Evolutionary conservation across 108 stramenopile species (phyloP).

Genomic region (Cyclotella baltica): DNA sequence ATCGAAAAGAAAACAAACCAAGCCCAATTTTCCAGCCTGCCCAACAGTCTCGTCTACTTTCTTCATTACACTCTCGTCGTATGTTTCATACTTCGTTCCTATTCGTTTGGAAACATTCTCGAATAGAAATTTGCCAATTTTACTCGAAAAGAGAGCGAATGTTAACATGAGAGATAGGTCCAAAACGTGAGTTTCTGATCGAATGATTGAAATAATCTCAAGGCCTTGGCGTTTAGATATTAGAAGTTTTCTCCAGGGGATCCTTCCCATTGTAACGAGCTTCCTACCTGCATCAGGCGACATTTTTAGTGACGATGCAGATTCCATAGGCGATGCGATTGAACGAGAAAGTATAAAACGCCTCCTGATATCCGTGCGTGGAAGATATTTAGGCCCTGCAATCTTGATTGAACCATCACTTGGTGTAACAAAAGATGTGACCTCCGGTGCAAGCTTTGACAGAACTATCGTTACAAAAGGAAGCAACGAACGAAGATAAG

Average conservation of each 20-base stretch:
- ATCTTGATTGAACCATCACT: background rate
- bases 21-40: slow-evolving; percentile 47
- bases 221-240: slow-evolving; percentile 22
- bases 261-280: slow-evolving; percentile 48
- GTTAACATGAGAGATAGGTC: slow-evolving; percentile 27
- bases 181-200: slow-evolving; percentile 37
- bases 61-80: slow-evolving; percentile 46
- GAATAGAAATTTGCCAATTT: slow-evolving; percentile 22
- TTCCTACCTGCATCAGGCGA: slow-evolving; percentile 8
- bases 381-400: background rate
- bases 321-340: background rate
- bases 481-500: background rate
- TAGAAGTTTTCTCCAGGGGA: slow-evolving; percentile 48
- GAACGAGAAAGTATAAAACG: background rate
- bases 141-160: slow-evolving; percentile 32
- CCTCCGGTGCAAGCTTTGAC: background rate
- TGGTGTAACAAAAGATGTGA: background rate
- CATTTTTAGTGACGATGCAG: background rate
- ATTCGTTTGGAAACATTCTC: slow-evolving; percentile 30
- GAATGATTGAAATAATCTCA: slow-evolving; percentile 45
- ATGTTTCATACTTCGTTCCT: slow-evolving; percentile 25
- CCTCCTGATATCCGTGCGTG: background rate
- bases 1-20: slow-evolving; percentile 50
- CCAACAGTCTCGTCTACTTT: slow-evolving; percentile 33
- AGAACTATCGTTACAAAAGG: background rate